These are phyloP conservation scores for Neurospora sublineolata DNA, from an alignment of 495 filamentous ascomycete species.

Conservation along the genomic window DNA sequence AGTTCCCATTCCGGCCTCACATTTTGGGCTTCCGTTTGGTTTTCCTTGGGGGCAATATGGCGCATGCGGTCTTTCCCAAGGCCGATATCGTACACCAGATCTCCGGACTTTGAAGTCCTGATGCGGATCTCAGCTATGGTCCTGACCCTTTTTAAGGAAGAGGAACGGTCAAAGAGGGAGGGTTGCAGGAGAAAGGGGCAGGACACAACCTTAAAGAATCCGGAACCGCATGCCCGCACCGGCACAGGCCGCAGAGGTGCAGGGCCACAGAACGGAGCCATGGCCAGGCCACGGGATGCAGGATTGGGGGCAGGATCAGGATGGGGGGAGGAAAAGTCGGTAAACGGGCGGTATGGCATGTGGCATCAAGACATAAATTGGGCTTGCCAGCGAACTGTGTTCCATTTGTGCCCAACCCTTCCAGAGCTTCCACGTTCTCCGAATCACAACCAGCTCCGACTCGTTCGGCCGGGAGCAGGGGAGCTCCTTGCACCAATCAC, in stretches of 20 bases:
- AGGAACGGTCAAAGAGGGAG: not conserved
- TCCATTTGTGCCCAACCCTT: conserved; percentile 4
- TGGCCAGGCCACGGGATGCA: not conserved
- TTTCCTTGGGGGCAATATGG: not conserved
- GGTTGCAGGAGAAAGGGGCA: not conserved
- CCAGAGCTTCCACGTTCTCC: conserved; percentile 2
- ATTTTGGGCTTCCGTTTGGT: not conserved
- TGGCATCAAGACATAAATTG: conserved; percentile 1
- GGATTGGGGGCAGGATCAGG: not conserved
- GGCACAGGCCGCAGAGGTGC: not conserved
- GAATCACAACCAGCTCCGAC: conserved; percentile 13
- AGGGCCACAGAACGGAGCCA: not conserved
- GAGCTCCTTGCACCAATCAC: conserved; percentile 20
- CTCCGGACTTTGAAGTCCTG: not conserved
- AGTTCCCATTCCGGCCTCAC: not conserved
- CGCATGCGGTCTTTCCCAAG: not conserved
- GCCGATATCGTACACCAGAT: not conserved
- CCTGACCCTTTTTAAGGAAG: not conserved
- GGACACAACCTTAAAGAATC: not conserved
- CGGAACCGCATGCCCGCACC: not conserved
- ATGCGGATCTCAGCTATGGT: not conserved
- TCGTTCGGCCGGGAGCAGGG: conserved; percentile 3
- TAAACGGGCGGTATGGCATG: not conserved
- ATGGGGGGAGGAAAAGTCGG: not conserved
- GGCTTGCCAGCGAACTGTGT: conserved; percentile 2